Base-by-base conservation (phyloP, 768 basidiomycete species). In the Boletellus ananas region DNA sequence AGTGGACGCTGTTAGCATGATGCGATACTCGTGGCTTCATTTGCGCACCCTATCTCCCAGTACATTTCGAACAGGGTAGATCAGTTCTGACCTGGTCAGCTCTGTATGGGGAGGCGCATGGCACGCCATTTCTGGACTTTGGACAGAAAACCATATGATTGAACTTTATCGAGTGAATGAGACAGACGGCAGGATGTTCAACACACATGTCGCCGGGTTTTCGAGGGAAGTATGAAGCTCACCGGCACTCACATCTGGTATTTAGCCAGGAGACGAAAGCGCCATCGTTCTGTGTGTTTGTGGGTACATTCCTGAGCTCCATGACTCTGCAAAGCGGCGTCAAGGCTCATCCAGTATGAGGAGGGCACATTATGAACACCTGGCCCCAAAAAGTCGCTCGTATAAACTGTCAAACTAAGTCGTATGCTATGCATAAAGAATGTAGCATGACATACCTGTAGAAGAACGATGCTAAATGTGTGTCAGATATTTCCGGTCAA, bases 161-260 rank as follows among this genome's bases (percentile, higher is more conserved):
- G 10, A 60, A 65, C n/a, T 18, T 51, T 0, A 3, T 16, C 2
- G 49, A 4, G 34, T 64, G 63, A 0, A 3, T 13, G 0, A 0
- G 4, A 13, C 64, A 65, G 9, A 29, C 58, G 2, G 47, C 54
- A 2, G 51, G 3, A 5, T 36, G 20, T 29, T 27, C 35, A 23
- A 17, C 18, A 21, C 62, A 63, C 62, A 63, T 63, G 47, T 50
- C 18, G 18, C 50, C 33, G 49, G 51, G 39, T 21, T 54, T 46
- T 17, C 29, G 27, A 40, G 20, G 34, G 17, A 34, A 42, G 27
- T 51, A 46, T 63, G 52, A 37, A 34, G 23, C 18, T 51, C 37
- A 14, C 36, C 21, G 43, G 18, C 34, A 63, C 58, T 47, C 55
- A 57, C 55, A 47, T 51, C 48, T 36, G 34, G 21, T 52, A 41